Evolutionary conservation across 768 basidiomycete species (phyloP), one percentile per base, ranked within the genome.

Genomic region (Boletus sp.): DNA sequence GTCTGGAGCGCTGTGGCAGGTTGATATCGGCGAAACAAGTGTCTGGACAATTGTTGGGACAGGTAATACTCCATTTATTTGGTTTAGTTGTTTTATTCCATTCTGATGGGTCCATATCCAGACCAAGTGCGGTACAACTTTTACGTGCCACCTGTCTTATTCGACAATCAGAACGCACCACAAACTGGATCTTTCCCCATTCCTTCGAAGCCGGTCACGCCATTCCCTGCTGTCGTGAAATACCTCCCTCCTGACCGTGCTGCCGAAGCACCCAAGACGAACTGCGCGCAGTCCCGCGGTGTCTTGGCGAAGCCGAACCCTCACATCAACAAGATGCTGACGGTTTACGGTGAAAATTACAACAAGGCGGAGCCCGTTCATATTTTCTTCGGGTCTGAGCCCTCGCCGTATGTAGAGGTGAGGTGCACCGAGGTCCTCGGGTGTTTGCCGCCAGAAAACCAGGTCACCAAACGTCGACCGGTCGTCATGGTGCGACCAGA

Each of bases 31-130:
- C 59, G 92, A 94, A 77, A 92, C 92, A 32, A 92, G 91, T 68
- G 90, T 94, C 24, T 95, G 93, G 93, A 94, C 93, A 4, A 92
- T 94, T 62, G 91, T 94, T 58, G 92, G 93, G 63, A 93, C 90
- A 60, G 91, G 91, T 92, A 71, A 73, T 35, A 4, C 28, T 47
- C 3, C 60, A 30, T 56, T 57, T 47, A 5, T 35, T 45, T 47
- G 37, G 53, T 49, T 45, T 49, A 24, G 28, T 41, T 36, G 5
- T 17, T 46, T 49, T 47, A 36, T 52, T 55, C 50, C 29, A 44
- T 57, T 51, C 63, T 69, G 36, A 68, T 61, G 54, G 55, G 57
- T 49, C 49, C 56, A 37, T 47, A 57, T 62, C 47, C 74, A 87
- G 92, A 95, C 67, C 90, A 94, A 83, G 83, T 93, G 52, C 87